Evolutionary conservation across 75 land plant species (phyloP).

Genomic region (Pinus taeda): DNA sequence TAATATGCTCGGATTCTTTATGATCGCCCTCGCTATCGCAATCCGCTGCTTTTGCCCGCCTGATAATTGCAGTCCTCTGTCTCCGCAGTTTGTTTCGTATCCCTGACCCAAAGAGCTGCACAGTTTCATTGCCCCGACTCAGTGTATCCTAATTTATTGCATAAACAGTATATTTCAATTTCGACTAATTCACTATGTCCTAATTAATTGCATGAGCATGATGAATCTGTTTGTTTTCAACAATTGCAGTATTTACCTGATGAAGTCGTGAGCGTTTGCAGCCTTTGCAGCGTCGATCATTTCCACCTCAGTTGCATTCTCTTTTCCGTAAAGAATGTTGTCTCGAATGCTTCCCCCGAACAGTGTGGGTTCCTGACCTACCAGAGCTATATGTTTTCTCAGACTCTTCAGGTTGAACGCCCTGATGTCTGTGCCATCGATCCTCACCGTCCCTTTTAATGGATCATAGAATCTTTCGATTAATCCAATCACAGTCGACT

Average conservation of each 20-base stretch:
- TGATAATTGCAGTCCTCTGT: neutral
- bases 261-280: conserved; percentile 74
- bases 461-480: conserved; percentile 70
- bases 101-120: too few relatives aligned
- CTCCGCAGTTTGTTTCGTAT: neutral
- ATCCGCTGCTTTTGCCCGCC: conserved; percentile 9
- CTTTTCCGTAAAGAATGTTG: conserved; percentile 56
- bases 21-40: neutral
- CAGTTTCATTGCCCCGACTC: too few relatives aligned
- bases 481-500: conserved; percentile 65
- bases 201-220: neutral
- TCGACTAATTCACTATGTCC: too few relatives aligned
- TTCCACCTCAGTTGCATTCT: conserved; percentile 54
- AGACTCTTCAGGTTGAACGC: conserved; percentile 37
- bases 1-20: conserved; percentile 10
- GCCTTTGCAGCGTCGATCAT: conserved; percentile 66
- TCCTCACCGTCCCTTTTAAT: conserved; percentile 38
- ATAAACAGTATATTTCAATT: too few relatives aligned
- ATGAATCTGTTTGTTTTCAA: neutral
- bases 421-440: conserved; percentile 57
- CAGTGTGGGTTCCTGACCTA: conserved; percentile 69
- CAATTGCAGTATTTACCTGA: conserved; percentile 37
- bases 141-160: too few relatives aligned
- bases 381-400: conserved; percentile 46
- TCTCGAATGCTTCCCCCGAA: conserved; percentile 60